These are phyloP conservation scores for Prototheca wickerhamii DNA, from an alignment of 163 green algal genomes.

Conservation along the genomic window DNA sequence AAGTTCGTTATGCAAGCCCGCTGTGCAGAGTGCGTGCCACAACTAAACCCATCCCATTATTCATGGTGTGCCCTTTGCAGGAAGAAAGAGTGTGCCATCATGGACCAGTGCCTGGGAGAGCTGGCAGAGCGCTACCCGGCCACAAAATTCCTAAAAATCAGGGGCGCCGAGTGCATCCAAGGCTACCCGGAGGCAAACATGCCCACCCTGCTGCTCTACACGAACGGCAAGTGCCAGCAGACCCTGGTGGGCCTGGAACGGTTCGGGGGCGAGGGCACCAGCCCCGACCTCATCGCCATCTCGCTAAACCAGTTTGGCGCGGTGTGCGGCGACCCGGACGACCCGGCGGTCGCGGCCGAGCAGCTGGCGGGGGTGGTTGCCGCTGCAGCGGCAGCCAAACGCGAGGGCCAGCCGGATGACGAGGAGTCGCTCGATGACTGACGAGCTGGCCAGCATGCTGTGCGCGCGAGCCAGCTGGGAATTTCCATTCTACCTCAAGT, in stretches of 20 bases:
- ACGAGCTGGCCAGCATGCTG: background rate
- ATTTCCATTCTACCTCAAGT: too few species aligned
- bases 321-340: slow-evolving; percentile 22
- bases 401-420: background rate
- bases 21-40: background rate
- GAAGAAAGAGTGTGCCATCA: slow-evolving; percentile 42
- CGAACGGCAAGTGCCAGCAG: slow-evolving; percentile 51
- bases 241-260: slow-evolving; percentile 57
- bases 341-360: background rate
- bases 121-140: slow-evolving; percentile 63
- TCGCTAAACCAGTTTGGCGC: slow-evolving; percentile 21
- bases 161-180: slow-evolving; percentile 63
- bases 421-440: background rate
- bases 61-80: background rate
- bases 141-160: slow-evolving; percentile 86
- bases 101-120: slow-evolving; percentile 57
- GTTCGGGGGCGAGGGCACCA: slow-evolving; percentile 62
- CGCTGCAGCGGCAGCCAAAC: background rate
- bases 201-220: slow-evolving; percentile 87
- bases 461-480: too few species aligned
- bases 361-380: slow-evolving; percentile 8
- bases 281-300: slow-evolving; percentile 52
- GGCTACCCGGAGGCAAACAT: slow-evolving; percentile 83
- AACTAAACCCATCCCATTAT: background rate
- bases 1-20: background rate